These are phyloP conservation scores for Sporothrix mexicana DNA, from an alignment of 2,329 filamentous ascomycete species.

Conservation along the genomic window DNA sequence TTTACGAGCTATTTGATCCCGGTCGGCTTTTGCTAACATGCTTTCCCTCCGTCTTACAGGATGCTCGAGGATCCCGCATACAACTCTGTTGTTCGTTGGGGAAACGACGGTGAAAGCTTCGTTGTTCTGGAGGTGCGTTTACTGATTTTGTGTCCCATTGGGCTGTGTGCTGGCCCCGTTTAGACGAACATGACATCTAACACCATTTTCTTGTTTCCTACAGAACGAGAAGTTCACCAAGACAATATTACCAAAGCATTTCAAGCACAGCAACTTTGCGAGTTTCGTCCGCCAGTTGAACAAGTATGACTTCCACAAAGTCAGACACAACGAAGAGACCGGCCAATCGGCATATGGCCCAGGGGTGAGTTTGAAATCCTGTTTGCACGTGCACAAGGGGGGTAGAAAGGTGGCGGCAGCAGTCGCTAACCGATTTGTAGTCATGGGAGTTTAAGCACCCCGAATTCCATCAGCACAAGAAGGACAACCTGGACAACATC, in stretches of 20 bases:
- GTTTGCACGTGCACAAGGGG: too few relatives aligned
- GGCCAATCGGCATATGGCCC: slow-evolving; percentile 81
- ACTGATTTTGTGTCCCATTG: not conserved
- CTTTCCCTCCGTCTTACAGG: slow-evolving; percentile 53
- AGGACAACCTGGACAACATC: slow-evolving; percentile 96
- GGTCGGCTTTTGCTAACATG: not conserved
- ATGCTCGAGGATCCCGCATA: slow-evolving; percentile 98
- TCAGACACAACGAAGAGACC: slow-evolving; percentile 87
- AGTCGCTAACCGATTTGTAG: slow-evolving; percentile 51
- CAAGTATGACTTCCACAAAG: slow-evolving; percentile 82
- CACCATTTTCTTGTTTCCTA: slow-evolving; percentile 36
- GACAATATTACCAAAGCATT: slow-evolving; percentile 94
- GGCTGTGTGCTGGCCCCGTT: not conserved
- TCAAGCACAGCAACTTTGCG: slow-evolving; percentile 98
- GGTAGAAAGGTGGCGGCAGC: too few relatives aligned
- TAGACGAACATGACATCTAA: not conserved
- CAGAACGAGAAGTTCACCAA: slow-evolving; percentile 99
- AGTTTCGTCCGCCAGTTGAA: slow-evolving; percentile 83
- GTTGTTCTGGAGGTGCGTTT: slow-evolving; percentile 87
- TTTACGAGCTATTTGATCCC: not conserved
- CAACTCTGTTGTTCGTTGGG: slow-evolving; percentile 92
- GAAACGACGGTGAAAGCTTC: slow-evolving; percentile 92
- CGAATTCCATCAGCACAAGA: slow-evolving; percentile 93
- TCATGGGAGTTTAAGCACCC: slow-evolving; percentile 98
- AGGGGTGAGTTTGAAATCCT: slow-evolving; percentile 59